Evolutionary conservation across 2,329 filamentous ascomycete species (phyloP).

Genomic region (Trichoderma pleuroti): DNA sequence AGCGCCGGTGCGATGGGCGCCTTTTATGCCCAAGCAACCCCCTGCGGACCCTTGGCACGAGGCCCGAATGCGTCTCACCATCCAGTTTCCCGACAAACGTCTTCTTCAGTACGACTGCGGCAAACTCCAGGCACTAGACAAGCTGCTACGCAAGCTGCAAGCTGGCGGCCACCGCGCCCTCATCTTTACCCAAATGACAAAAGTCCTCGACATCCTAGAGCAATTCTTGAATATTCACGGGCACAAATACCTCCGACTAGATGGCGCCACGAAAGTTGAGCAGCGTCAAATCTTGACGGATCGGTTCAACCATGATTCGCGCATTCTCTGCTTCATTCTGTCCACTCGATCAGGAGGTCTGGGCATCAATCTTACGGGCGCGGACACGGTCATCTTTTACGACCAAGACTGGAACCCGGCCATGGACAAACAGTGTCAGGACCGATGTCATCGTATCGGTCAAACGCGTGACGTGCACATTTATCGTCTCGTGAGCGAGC

Average conservation of each 20-base stretch:
- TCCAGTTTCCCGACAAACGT: slow-evolving; percentile 94
- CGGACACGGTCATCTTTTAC: slow-evolving; percentile 98
- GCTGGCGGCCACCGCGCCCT: slow-evolving; percentile 87
- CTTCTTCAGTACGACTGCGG: slow-evolving; percentile 98
- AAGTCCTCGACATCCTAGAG: slow-evolving; percentile 94
- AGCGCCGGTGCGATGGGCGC: slow-evolving; percentile 52
- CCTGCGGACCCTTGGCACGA: slow-evolving; percentile 85
- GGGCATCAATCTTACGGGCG: slow-evolving; percentile 93
- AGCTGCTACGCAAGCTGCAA: slow-evolving; percentile 80
- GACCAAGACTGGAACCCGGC: slow-evolving; percentile 99
- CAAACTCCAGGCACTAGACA: slow-evolving; percentile 87
- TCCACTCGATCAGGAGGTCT: slow-evolving; percentile 92
- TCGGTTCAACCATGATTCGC: slow-evolving; percentile 90
- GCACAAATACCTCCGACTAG: slow-evolving; percentile 91
- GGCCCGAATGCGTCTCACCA: slow-evolving; percentile 84
- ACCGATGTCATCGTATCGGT: slow-evolving; percentile 93
- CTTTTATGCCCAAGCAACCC: slow-evolving; percentile 53
- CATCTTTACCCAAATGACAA: slow-evolving; percentile 99
- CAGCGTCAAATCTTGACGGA: slow-evolving; percentile 93
- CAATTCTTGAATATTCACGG: slow-evolving; percentile 98
- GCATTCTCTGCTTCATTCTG: slow-evolving; percentile 92
- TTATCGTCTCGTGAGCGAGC: slow-evolving; percentile 87
- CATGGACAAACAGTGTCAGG: slow-evolving; percentile 99
- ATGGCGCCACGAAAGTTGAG: slow-evolving; percentile 95
- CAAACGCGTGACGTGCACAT: slow-evolving; percentile 98